These are phyloP conservation scores for Paracorniculantispora psalliotae DNA, from an alignment of 2,329 filamentous ascomycete species.

Conservation along the genomic window DNA sequence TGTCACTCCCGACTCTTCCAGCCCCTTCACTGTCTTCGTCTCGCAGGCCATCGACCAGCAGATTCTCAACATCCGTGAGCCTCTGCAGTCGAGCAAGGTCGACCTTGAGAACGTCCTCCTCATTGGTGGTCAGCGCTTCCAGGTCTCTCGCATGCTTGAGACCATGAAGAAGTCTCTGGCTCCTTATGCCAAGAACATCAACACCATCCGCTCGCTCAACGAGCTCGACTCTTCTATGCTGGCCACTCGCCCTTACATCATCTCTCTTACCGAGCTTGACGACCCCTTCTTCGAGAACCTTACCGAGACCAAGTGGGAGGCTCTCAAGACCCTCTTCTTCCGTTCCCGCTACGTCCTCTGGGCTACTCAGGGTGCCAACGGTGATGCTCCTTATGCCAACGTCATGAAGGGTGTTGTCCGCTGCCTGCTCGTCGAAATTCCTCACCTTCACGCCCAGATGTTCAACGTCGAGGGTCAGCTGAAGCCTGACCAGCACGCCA, in stretches of 20 bases:
- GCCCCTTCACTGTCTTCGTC: conserved; percentile 13
- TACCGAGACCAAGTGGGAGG: conserved; percentile 11
- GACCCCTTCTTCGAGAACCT: conserved; percentile 11
- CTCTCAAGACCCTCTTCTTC: conserved; percentile 12
- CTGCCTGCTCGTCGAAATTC: conserved; percentile 12
- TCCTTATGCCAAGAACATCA: conserved; percentile 6
- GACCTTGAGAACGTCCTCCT: conserved; percentile 13
- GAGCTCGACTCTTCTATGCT: conserved; percentile 10
- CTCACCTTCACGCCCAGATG: conserved; percentile 10
- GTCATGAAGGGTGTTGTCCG: conserved; percentile 15
- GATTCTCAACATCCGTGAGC: conserved; percentile 12
- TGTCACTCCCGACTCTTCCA: conserved; percentile 9
- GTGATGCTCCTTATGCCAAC: conserved; percentile 13
- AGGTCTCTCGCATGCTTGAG: conserved; percentile 5
- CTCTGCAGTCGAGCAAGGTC: conserved; percentile 10
- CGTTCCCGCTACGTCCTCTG: conserved; percentile 12
- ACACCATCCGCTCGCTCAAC: conserved; percentile 2
- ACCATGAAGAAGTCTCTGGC: conserved; percentile 8
- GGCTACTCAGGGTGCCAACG: conserved; percentile 14
- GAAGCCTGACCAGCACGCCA: conserved; percentile 11
- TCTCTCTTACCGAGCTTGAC: conserved; percentile 14
- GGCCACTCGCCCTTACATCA: conserved; percentile 9
- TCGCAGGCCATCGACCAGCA: conserved; percentile 15
- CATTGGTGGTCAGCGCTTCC: conserved; percentile 13
- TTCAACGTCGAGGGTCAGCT: conserved; percentile 13